A percentile compares a stretch with the other conserved stretches of the same genome.
Evolutionary conservation across 768 basidiomycete species (phyloP).

Genomic region (Lepiota subincarnata): DNA sequence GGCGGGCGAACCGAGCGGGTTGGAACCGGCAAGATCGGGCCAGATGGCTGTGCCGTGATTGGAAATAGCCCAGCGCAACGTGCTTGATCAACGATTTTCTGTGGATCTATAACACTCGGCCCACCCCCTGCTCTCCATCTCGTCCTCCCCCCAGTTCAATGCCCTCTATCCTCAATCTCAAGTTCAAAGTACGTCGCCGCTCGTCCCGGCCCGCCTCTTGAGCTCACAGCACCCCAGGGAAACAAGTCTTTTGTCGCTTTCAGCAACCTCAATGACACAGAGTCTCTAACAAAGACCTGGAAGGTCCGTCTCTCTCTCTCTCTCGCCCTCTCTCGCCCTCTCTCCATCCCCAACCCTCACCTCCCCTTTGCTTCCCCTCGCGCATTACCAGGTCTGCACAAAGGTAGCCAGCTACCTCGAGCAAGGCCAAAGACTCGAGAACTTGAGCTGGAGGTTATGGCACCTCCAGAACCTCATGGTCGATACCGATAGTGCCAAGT

Average conservation of each 20-base stretch:
- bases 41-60: background rate
- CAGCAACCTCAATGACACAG: slow-evolving; percentile 81
- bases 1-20: background rate
- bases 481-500: slow-evolving; percentile 84
- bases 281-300: slow-evolving; percentile 87
- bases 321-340: background rate
- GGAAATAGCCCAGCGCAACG: slow-evolving; percentile 7
- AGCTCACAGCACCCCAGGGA: slow-evolving; percentile 47
- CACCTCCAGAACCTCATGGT: slow-evolving; percentile 90
- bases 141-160: slow-evolving; percentile 29
- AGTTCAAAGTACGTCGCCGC: slow-evolving; percentile 61
- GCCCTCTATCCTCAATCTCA: slow-evolving; percentile 83
- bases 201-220: slow-evolving; percentile 4
- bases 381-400: slow-evolving; percentile 64
- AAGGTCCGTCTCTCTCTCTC: slow-evolving; percentile 48
- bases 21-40: slow-evolving; percentile 5
- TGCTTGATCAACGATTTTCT: slow-evolving; percentile 8
- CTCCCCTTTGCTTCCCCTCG: slow-evolving; percentile 4
- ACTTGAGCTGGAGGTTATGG: slow-evolving; percentile 90
- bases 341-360: slow-evolving; percentile 24
- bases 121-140: background rate
- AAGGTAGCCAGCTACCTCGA: slow-evolving; percentile 90
- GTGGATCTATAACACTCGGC: slow-evolving; percentile 8
- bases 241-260: slow-evolving; percentile 96
- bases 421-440: slow-evolving; percentile 88